phyloP scores from a whole-genome alignment of 1,139 yeast genomes.

The Yamadazyma diddensiae region DNA sequence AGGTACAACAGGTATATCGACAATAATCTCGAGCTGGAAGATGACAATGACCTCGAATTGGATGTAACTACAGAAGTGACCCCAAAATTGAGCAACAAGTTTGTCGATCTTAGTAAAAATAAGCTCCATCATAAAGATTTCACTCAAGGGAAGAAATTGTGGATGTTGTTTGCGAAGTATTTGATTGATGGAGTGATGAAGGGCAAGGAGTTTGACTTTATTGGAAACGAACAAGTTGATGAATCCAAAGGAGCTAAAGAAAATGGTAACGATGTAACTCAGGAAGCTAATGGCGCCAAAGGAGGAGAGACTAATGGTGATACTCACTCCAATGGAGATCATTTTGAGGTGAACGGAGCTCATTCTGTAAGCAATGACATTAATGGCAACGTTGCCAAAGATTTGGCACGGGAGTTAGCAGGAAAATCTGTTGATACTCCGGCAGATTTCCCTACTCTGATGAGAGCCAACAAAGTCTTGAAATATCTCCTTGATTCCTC shows the following conservation, averaged over 20 bases:
- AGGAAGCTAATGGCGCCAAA: neutral
- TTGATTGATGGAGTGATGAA: conserved; percentile 43
- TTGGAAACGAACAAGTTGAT: conserved; percentile 13
- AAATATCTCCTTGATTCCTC: conserved; percentile 27
- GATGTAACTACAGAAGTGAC: conserved; percentile 9
- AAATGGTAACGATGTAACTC: neutral
- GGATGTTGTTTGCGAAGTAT: conserved; percentile 68
- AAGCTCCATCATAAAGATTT: conserved; percentile 34
- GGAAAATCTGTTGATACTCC: neutral
- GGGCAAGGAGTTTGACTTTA: conserved; percentile 23
- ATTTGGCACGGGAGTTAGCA: neutral
- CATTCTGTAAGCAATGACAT: too few relatives aligned
- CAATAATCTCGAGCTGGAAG: conserved; percentile 6
- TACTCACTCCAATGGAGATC: too few relatives aligned
- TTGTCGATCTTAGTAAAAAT: conserved; percentile 20
- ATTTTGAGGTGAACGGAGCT: too few relatives aligned
- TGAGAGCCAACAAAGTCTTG: conserved; percentile 19
- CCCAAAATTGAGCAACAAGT: conserved; percentile 13
- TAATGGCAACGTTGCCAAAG: conserved; percentile 1
- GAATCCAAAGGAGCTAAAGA: conserved; percentile 1
- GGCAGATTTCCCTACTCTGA: neutral
- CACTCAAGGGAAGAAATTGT: conserved; percentile 61
- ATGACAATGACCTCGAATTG: conserved; percentile 8
- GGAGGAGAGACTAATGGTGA: too few relatives aligned
- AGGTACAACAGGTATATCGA: conserved; percentile 28